Base-by-base conservation (phyloP, 495 filamentous ascomycete genomes). In the Xylaria grammica region DNA sequence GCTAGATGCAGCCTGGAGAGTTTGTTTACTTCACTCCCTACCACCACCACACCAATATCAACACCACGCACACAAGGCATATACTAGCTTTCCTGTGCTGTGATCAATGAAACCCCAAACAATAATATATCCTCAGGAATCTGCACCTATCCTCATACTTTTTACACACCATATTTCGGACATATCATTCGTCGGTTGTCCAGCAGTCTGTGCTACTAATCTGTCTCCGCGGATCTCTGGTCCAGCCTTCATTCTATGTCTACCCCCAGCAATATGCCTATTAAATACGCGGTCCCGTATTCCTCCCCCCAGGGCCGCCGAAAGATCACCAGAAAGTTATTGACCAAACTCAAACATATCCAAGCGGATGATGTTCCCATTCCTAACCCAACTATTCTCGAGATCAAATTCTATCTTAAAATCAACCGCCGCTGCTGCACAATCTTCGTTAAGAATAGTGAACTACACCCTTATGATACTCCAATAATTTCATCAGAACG, bases 321-420 rank as follows among this genome's bases (percentile, higher is more conserved):
- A 48, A 66, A 56, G 17, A 61, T 61, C 44, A 51, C 50, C 11
- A 38, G 51, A 13, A 53, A 44, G 56, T 38, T 61, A 2, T 54
- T 54, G 20, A 32, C 24, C n/a, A 66, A 48, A 17, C 56, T 68
- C n/a, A 67, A 53, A 27, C 49, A 45, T 46, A 42, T 40, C 13
- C 63, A 67, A 38, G 42, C 67, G 15, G 30, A 67, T 29, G 61
- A 63, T 22, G 32, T 44, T 6, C 49, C 44, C 2, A 52, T 67
- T 2, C 42, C 63, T 2, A 55, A 56, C 20, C 48, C 30, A 0
- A 57, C 29, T 26, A 19, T 69, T 4, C 44, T 50, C 1, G 38
- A 60, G 42, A 50, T 67, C 27, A 67, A 60, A n/a, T 69, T 69
- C 48, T 48, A 46, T 19, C 60, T 64, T 30, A 64, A 58, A 34